Evolutionary conservation across 2,329 filamentous ascomycete species (phyloP).

Genomic region (Iodosphaeria phyllophila): DNA sequence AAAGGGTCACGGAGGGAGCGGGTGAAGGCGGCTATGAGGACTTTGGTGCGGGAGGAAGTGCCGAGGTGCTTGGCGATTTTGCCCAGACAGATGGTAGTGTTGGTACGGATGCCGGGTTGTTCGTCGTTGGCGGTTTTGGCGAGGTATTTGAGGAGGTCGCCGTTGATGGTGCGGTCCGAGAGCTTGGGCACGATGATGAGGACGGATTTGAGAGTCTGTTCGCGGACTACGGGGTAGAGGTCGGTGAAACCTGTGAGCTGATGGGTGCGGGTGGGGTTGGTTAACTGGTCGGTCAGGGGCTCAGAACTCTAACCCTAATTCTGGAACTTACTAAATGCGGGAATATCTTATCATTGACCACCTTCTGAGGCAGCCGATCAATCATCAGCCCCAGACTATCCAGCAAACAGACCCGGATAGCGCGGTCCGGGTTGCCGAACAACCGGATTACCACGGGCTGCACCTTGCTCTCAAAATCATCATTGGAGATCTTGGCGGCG

Average conservation of each 20-base stretch:
- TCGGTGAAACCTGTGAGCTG: conserved; percentile 91
- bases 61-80: conserved; percentile 89
- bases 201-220: conserved; percentile 91
- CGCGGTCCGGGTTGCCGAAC: conserved; percentile 81
- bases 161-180: conserved; percentile 83
- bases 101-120: conserved; percentile 90
- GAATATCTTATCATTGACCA: conserved; percentile 93
- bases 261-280: conserved; percentile 9
- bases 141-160: conserved; percentile 74
- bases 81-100: conserved; percentile 92
- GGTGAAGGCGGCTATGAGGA: conserved; percentile 81
- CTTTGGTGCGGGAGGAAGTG: conserved; percentile 61
- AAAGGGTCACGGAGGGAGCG: conserved; percentile 85
- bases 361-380: conserved; percentile 68
- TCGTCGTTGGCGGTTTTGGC: conserved; percentile 96
- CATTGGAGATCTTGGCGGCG: conserved; percentile 64
- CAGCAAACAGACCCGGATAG: conserved; percentile 74
- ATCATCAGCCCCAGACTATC: conserved; percentile 86
- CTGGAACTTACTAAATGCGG: conserved; percentile 58
- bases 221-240: conserved; percentile 72
- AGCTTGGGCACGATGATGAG: conserved; percentile 75
- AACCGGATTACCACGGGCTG: conserved; percentile 74
- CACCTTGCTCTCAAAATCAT: conserved; percentile 74
- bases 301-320: too few species aligned
- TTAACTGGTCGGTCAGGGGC: neutral